Evolutionary conservation across 1,284 basidiomycete genomes (phyloP).

Genomic region (Microbotryum silenes-acaulis): DNA sequence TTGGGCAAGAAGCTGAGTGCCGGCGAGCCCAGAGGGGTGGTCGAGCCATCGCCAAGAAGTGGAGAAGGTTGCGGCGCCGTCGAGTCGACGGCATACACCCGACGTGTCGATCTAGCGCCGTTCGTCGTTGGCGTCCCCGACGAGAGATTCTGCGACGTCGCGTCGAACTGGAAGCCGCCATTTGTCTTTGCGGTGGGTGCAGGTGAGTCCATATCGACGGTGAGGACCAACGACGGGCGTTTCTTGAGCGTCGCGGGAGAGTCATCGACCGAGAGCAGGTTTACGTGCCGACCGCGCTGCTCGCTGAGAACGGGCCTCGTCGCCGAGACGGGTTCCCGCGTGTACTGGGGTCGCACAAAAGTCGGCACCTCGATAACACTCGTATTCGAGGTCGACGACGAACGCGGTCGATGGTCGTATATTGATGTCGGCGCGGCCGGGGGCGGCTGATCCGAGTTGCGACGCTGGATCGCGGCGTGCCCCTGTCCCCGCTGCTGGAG

Average conservation of each 20-base stretch:
- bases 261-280: not conserved
- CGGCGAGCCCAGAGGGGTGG: conserved; percentile 18
- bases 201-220: conserved; percentile 21
- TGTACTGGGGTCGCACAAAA: too few relatives aligned
- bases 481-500: not conserved
- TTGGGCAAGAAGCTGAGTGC: conserved; percentile 8
- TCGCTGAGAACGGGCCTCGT: conserved; percentile 11
- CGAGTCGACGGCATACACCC: too few relatives aligned
- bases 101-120: too few relatives aligned
- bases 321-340: too few relatives aligned
- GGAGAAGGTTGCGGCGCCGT: conserved; percentile 2
- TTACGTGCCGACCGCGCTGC: conserved; percentile 1
- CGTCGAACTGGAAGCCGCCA: conserved; percentile 7
- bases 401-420: not conserved
- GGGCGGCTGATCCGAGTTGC: not conserved
- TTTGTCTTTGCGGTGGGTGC: conserved; percentile 11
- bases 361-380: too few relatives aligned
- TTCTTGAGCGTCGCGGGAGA: not conserved
- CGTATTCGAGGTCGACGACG: conserved; percentile 8
- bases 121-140: too few relatives aligned
- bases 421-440: not conserved
- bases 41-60: conserved; percentile 3
- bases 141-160: conserved; percentile 1
- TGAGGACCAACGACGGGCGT: conserved; percentile 28
- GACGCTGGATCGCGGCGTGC: conserved; percentile 1